phyloP scores from a whole-genome alignment of 2,329 filamentous ascomycete genomes.

The Fonsecaea monophora region DNA sequence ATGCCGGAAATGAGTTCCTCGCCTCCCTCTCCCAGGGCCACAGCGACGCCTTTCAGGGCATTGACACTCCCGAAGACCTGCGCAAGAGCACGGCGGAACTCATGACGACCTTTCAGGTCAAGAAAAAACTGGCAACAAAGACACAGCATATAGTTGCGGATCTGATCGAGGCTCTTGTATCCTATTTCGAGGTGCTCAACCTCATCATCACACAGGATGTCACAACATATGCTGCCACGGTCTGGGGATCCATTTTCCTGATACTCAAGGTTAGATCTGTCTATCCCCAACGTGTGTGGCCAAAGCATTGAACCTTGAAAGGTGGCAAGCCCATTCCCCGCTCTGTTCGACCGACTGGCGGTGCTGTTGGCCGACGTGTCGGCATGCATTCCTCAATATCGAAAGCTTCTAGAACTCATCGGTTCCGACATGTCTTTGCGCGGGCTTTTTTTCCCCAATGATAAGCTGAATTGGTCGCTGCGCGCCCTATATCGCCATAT shows the following conservation, averaged over 20 bases:
- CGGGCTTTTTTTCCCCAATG: not conserved
- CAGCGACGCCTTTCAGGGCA: not conserved
- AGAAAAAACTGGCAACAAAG: not conserved
- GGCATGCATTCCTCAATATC: not conserved
- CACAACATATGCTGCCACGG: not conserved
- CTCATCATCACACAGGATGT: not conserved
- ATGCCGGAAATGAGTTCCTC: not conserved
- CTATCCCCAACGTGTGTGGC: not conserved
- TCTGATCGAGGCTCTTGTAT: not conserved
- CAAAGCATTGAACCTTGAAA: not conserved
- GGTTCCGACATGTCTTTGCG: not conserved
- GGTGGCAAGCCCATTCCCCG: not conserved
- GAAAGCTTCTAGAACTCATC: not conserved
- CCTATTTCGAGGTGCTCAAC: not conserved
- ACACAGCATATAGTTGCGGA: not conserved
- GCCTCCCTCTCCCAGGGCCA: not conserved
- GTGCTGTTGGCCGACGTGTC: not conserved
- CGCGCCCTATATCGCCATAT: not conserved
- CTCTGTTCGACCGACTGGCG: not conserved
- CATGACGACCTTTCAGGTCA: not conserved
- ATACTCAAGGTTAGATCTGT: not conserved
- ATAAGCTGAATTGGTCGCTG: not conserved
- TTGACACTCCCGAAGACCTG: not conserved
- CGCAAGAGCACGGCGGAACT: not conserved
- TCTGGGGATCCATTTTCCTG: not conserved